Percentiles rank a stretch among this genome's conserved stretches.
phyloP scores from a whole-genome alignment of 192 early-diverging fungal genomes.

The Coemansia pectinata region DNA sequence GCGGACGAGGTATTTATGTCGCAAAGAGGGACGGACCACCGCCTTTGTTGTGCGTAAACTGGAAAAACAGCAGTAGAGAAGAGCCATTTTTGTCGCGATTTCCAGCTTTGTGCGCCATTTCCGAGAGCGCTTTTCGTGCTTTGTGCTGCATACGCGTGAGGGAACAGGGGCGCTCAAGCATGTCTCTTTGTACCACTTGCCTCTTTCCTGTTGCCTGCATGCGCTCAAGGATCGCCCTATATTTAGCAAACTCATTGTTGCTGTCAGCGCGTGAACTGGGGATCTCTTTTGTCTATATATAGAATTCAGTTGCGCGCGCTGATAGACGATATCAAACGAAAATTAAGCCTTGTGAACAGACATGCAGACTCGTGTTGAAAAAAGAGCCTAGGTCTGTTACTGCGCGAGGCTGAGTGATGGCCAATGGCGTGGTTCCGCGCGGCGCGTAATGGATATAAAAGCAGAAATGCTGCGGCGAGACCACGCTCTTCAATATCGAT shows the following conservation, averaged over 20 bases:
- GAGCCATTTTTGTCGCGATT: neutral
- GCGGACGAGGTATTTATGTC: neutral
- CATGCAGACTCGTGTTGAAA: neutral
- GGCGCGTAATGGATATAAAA: neutral
- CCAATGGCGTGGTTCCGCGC: neutral
- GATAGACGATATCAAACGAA: neutral
- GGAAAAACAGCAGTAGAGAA: conserved; percentile 1
- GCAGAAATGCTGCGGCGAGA: neutral
- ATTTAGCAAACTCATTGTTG: neutral
- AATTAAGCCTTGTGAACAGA: neutral
- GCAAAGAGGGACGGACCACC: neutral
- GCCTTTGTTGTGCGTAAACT: conserved; percentile 9
- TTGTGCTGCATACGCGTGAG: neutral
- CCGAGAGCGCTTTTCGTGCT: neutral
- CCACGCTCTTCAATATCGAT: conserved; percentile 3
- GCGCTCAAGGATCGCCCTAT: neutral
- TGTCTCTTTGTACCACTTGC: neutral
- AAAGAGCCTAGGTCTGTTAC: neutral
- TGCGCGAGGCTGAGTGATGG: neutral
- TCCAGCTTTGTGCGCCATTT: conserved; percentile 4
- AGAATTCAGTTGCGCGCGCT: neutral
- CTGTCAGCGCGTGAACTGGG: neutral
- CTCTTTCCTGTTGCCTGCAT: neutral
- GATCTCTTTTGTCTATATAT: neutral
- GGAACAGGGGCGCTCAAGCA: neutral